These are phyloP conservation scores for Orbilia brochopaga DNA, from an alignment of 2,329 filamentous ascomycete genomes.

Conservation along the genomic window DNA sequence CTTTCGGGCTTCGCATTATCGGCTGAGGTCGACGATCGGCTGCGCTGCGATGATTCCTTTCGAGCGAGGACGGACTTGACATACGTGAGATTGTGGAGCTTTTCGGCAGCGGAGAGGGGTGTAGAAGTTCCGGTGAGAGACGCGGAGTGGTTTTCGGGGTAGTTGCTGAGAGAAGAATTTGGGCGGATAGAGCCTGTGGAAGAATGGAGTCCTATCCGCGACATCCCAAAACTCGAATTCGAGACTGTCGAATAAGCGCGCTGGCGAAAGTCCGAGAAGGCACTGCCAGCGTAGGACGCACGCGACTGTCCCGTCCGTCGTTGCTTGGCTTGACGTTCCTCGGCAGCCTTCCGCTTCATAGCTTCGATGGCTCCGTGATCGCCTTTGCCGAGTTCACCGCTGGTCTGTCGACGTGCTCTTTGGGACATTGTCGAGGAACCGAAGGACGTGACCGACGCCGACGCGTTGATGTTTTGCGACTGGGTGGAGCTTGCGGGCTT, in stretches of 20 bases:
- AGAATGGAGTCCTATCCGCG: conserved; percentile 45
- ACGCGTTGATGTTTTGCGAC: conserved; percentile 32
- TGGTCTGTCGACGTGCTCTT: conserved; percentile 20
- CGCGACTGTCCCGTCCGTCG: conserved; percentile 26
- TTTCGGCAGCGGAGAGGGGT: conserved; percentile 9
- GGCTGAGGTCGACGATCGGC: conserved; percentile 27
- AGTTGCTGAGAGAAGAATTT: conserved; percentile 19
- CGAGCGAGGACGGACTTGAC: conserved; percentile 41
- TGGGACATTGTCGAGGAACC: conserved; percentile 24
- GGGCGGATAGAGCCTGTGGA: conserved; percentile 37
- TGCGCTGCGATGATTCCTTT: conserved; percentile 30
- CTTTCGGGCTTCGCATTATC: conserved; percentile 22
- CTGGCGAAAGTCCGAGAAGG: conserved; percentile 18
- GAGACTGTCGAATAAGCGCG: conserved; percentile 19
- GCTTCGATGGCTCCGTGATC: conserved; percentile 30
- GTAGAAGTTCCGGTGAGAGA: conserved; percentile 2
- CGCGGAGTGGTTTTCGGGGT: neutral
- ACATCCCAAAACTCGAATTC: conserved; percentile 42
- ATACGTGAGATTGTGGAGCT: conserved; percentile 37
- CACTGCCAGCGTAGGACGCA: conserved; percentile 35
- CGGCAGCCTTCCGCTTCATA: conserved; percentile 38
- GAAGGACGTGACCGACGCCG: conserved; percentile 25
- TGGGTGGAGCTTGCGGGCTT: neutral
- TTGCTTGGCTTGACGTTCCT: conserved; percentile 17
- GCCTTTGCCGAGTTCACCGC: conserved; percentile 40